Percentiles rank a stretch among this genome's conserved stretches.
phyloP scores from a whole-genome alignment of 441 rosid genomes.

The Adansonia gregorii region DNA sequence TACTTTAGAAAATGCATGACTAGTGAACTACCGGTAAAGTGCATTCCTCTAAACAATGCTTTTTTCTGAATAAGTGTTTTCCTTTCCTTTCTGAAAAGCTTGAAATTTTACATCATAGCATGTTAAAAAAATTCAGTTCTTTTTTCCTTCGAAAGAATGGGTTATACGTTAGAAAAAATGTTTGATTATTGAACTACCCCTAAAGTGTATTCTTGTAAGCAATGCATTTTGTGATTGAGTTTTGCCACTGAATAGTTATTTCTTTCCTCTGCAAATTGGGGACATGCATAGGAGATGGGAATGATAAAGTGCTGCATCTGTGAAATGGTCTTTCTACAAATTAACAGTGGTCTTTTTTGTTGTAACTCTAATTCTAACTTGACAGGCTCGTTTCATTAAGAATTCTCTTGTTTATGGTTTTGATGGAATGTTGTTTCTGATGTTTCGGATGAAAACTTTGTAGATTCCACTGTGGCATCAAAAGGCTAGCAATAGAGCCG shows the following conservation, averaged over 20 bases:
- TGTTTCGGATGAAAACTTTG: slow-evolving; percentile 22
- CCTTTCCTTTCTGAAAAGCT: background rate
- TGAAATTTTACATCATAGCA: background rate
- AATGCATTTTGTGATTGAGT: background rate
- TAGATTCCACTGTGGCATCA: slow-evolving; percentile 92
- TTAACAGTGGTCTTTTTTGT: background rate
- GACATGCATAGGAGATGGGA: background rate
- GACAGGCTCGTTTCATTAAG: slow-evolving; percentile 7
- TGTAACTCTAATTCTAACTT: background rate
- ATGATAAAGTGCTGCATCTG: background rate
- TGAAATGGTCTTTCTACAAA: background rate
- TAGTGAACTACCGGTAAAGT: background rate
- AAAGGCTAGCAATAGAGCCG: slow-evolving; percentile 77
- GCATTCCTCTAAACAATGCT: background rate
- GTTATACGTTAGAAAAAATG: background rate
- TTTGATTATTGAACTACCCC: background rate
- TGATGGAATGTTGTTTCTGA: slow-evolving; percentile 28
- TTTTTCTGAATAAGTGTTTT: slow-evolving; percentile 1
- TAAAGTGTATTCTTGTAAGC: slow-evolving; percentile 2
- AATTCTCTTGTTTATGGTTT: slow-evolving; percentile 18
- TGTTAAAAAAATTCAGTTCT: background rate
- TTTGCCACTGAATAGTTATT: background rate
- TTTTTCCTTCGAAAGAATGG: background rate
- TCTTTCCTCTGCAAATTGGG: slow-evolving; percentile 13
- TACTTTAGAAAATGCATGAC: background rate